Evolutionary conservation across 495 filamentous ascomycete genomes (phyloP).

Genomic region (Penicillium egyptiacum): DNA sequence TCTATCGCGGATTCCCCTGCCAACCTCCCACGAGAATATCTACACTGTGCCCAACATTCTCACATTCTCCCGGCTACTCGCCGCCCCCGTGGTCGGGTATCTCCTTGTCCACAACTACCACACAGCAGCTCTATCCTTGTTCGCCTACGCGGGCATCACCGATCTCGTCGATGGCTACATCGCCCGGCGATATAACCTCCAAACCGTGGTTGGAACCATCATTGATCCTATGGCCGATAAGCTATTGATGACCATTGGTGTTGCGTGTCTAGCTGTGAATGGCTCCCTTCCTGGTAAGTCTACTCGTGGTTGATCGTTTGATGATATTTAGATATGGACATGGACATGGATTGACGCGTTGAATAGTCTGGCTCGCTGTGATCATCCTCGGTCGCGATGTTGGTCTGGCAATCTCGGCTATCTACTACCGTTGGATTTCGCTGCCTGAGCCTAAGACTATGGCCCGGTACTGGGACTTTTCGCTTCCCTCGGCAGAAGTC

Average conservation of each 20-base stretch:
- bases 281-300: conserved; percentile 72
- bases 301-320: not conserved
- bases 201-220: conserved; percentile 94
- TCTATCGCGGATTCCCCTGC: conserved; percentile 52
- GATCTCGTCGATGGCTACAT: conserved; percentile 93
- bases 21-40: conserved; percentile 76
- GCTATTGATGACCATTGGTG: conserved; percentile 87
- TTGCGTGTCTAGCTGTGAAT: conserved; percentile 76
- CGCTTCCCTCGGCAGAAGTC: conserved; percentile 87
- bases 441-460: conserved; percentile 92
- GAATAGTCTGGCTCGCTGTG: conserved; percentile 74
- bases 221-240: conserved; percentile 98
- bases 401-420: conserved; percentile 79
- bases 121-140: conserved; percentile 73
- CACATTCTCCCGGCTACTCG: conserved; percentile 80
- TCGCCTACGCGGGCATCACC: conserved; percentile 87
- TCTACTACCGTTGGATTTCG: conserved; percentile 94
- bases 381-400: conserved; percentile 90
- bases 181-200: conserved; percentile 78
- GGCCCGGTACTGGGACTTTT: conserved; percentile 95
- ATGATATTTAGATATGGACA: not conserved
- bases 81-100: conserved; percentile 86
- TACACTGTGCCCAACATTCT: conserved; percentile 93
- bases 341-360: not conserved
- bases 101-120: conserved; percentile 82